Evolutionary conservation across 192 early-diverging fungal species (phyloP).

Genomic region (Coemansia sp.): DNA sequence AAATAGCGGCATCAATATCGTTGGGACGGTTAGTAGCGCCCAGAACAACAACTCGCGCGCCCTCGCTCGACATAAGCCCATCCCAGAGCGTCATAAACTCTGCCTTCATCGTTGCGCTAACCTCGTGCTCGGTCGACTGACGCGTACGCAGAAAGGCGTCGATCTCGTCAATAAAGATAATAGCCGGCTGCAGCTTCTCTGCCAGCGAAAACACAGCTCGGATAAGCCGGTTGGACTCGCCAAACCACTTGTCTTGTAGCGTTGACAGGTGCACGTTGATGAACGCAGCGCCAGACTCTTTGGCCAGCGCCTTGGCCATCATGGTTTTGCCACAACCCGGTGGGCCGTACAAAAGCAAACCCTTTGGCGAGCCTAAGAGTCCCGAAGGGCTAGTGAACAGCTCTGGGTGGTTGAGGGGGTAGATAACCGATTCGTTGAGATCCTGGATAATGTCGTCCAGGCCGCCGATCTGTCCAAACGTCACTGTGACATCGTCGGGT

Average conservation of each 20-base stretch:
- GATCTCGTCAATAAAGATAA: slow-evolving; percentile 99
- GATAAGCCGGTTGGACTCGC: slow-evolving; percentile 93
- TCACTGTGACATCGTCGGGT: slow-evolving; percentile 85
- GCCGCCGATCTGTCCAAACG: slow-evolving; percentile 91
- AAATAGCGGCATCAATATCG: slow-evolving; percentile 96
- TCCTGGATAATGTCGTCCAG: slow-evolving; percentile 90
- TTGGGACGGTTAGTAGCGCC: slow-evolving; percentile 97
- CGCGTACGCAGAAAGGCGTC: slow-evolving; percentile 95
- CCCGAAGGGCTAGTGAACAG: slow-evolving; percentile 85
- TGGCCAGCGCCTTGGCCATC: slow-evolving; percentile 96
- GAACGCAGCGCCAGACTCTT: slow-evolving; percentile 96
- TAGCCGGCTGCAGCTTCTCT: slow-evolving; percentile 90
- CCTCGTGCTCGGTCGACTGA: slow-evolving; percentile 89
- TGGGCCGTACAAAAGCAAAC: slow-evolving; percentile 93
- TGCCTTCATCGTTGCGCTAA: slow-evolving; percentile 98
- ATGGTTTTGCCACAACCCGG: slow-evolving; percentile 98
- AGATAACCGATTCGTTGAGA: slow-evolving; percentile 94
- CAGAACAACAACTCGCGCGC: slow-evolving; percentile 67
- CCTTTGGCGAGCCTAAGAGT: slow-evolving; percentile 89
- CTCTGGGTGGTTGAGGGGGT: slow-evolving; percentile 90
- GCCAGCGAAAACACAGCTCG: slow-evolving; percentile 93
- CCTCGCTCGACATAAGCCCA: slow-evolving; percentile 69
- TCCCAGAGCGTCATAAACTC: slow-evolving; percentile 99
- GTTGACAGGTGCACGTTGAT: slow-evolving; percentile 98
- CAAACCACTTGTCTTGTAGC: slow-evolving; percentile 98